Percentiles rank a stretch among this genome's conserved stretches.
phyloP scores from a whole-genome alignment of 495 filamentous ascomycete species.

The Lasiosphaeria miniovina region DNA sequence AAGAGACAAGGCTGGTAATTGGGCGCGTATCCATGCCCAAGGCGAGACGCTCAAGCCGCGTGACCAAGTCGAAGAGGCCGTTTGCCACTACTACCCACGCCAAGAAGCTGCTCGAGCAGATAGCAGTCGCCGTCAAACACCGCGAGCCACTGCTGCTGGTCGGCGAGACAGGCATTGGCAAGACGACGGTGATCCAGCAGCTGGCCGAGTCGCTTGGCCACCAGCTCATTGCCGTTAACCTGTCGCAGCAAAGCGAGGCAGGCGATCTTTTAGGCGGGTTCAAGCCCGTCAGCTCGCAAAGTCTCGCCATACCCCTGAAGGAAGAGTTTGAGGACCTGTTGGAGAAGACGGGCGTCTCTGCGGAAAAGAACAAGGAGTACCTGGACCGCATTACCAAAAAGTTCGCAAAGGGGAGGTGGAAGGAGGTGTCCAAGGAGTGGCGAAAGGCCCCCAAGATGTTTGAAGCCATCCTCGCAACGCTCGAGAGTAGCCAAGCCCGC shows the following conservation, averaged over 20 bases:
- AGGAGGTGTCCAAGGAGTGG: constrained; percentile 77
- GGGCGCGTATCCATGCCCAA: constrained; percentile 63
- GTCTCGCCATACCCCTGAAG: constrained; percentile 82
- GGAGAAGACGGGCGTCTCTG: constrained; percentile 72
- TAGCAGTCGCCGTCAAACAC: constrained; percentile 75
- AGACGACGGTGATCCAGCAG: constrained; percentile 93
- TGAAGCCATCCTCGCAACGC: constrained; percentile 60
- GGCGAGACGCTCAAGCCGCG: constrained; percentile 35
- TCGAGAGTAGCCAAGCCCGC: constrained; percentile 31
- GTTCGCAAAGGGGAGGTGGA: constrained; percentile 81
- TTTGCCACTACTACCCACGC: constrained; percentile 76
- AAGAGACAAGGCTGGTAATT: constrained; percentile 55
- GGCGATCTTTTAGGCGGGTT: constrained; percentile 92
- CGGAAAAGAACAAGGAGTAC: constrained; percentile 82
- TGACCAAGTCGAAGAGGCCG: constrained; percentile 50
- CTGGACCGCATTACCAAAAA: constrained; percentile 73
- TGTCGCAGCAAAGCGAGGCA: constrained; percentile 96
- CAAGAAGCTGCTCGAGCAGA: constrained; percentile 72
- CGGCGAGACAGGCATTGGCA: constrained; percentile 96
- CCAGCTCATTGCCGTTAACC: constrained; percentile 83
- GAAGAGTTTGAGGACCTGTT: constrained; percentile 93
- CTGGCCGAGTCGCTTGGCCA: constrained; percentile 76
- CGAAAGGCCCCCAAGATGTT: constrained; percentile 84
- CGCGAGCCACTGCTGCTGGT: constrained; percentile 88
- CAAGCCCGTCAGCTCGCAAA: constrained; percentile 89